These are phyloP conservation scores for Candida anutae DNA, from an alignment of 1,139 yeast species.

Conservation along the genomic window DNA sequence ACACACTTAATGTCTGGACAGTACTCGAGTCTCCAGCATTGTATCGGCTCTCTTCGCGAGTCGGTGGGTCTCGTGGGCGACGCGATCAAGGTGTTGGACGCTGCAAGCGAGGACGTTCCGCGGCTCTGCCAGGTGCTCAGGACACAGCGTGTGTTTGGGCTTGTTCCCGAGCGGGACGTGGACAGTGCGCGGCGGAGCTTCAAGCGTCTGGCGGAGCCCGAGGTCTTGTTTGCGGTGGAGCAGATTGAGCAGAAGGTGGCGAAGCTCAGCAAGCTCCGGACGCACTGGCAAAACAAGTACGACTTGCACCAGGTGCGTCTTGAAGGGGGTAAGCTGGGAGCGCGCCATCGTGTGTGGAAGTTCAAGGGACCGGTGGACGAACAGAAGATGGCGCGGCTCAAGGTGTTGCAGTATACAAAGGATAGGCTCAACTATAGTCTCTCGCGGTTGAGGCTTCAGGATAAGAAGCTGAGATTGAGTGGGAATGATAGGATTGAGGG, in stretches of 20 bases:
- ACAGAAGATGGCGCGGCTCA: slow-evolving; percentile 22
- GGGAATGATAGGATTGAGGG: slow-evolving; percentile 4
- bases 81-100: slow-evolving; percentile 22
- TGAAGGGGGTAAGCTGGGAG: slow-evolving; percentile 12
- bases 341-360: background rate
- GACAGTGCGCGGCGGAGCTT: slow-evolving; percentile 28
- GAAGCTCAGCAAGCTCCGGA: slow-evolving; percentile 16
- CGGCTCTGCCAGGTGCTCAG: slow-evolving; percentile 25
- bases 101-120: slow-evolving; percentile 26
- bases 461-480: slow-evolving; percentile 6
- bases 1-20: background rate
- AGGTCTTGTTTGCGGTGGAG: slow-evolving; percentile 10
- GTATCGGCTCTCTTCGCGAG: slow-evolving; percentile 23
- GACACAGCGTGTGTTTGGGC: slow-evolving; percentile 33
- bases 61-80: slow-evolving; percentile 24
- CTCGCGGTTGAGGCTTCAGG: slow-evolving; percentile 11
- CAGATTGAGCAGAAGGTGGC: slow-evolving; percentile 10
- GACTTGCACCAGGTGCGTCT: slow-evolving; percentile 27
- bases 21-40: slow-evolving; percentile 13
- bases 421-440: slow-evolving; percentile 31
- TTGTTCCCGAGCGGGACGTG: slow-evolving; percentile 35
- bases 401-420: slow-evolving; percentile 28
- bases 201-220: slow-evolving; percentile 23
- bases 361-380: slow-evolving; percentile 13
- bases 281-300: slow-evolving; percentile 21